Percentiles rank a stretch among this genome's conserved stretches.
Evolutionary conservation across 1,284 basidiomycete species (phyloP).

Genomic region (Cryptococcus sp.): DNA sequence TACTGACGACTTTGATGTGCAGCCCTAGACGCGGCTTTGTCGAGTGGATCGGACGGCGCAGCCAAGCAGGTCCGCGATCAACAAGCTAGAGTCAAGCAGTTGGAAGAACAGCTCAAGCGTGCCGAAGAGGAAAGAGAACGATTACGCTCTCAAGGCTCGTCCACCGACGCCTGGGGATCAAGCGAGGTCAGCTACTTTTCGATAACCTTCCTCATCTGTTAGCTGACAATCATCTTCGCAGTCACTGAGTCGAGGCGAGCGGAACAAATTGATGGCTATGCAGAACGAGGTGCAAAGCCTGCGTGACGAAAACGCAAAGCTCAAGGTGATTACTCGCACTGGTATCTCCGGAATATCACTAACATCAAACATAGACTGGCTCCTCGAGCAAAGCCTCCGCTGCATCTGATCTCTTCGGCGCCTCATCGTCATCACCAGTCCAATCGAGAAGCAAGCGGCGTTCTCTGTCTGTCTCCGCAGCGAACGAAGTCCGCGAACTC

Average conservation of each 20-base stretch:
- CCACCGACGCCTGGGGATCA: constrained; percentile 12
- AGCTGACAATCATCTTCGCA: constrained; percentile 1
- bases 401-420: constrained; percentile 1
- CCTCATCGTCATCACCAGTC: constrained; percentile 8
- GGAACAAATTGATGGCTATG: constrained; percentile 24
- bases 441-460: constrained; percentile 21
- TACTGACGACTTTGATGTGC: background rate
- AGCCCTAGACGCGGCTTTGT: constrained; percentile 19
- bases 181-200: constrained; percentile 16
- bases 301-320: constrained; percentile 31
- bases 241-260: constrained; percentile 19
- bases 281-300: constrained; percentile 30
- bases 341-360: background rate
- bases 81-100: constrained; percentile 29
- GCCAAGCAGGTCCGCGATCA: constrained; percentile 12
- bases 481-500: constrained; percentile 30
- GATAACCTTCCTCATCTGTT: background rate
- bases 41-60: constrained; percentile 13
- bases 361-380: background rate
- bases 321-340: constrained; percentile 21
- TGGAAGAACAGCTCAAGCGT: constrained; percentile 33
- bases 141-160: constrained; percentile 16
- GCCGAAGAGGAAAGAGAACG: constrained; percentile 32
- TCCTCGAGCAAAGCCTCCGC: background rate
- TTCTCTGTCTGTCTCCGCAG: constrained; percentile 31